Percentiles rank a stretch among this genome's conserved stretches.
phyloP scores from a whole-genome alignment of 805 yeast genomes.

The Komagataella pastoris region DNA sequence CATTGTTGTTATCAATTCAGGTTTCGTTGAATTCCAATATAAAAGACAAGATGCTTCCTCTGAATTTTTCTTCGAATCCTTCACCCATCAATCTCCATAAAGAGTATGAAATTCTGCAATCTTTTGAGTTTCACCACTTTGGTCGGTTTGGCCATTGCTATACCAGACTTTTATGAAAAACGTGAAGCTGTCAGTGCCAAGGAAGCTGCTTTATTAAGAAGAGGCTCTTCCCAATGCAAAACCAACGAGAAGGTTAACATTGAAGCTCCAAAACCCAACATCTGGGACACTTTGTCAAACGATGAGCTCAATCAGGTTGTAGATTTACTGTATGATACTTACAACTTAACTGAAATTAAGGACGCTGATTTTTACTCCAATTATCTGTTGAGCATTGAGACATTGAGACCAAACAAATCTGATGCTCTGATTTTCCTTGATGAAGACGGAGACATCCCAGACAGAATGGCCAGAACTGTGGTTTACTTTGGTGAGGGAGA shows the following conservation, averaged over 20 bases:
- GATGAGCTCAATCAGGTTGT: not conserved
- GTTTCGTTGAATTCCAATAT: not conserved
- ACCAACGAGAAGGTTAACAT: not conserved
- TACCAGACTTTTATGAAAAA: not conserved
- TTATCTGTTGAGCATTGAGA: slow-evolving; percentile 3
- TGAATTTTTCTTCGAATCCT: not conserved
- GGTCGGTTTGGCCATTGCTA: not conserved
- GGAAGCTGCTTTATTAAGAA: not conserved
- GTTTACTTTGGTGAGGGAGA: slow-evolving; percentile 1
- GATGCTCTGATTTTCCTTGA: slow-evolving; percentile 12
- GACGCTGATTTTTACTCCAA: slow-evolving; percentile 2
- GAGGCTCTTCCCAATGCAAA: not conserved
- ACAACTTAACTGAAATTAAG: not conserved
- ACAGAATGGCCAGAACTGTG: slow-evolving; percentile 4
- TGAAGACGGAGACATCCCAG: slow-evolving; percentile 8
- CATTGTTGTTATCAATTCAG: too few species aligned
- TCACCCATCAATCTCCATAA: not conserved
- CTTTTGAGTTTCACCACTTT: not conserved
- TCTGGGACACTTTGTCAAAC: slow-evolving; percentile 2
- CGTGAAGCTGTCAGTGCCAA: not conserved
- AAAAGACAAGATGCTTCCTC: not conserved
- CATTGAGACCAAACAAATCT: slow-evolving; percentile 13
- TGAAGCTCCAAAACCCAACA: slow-evolving; percentile 2
- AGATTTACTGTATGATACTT: not conserved
- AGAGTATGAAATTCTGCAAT: not conserved